phyloP scores from a whole-genome alignment of 495 filamentous ascomycete genomes.

The Aspergillus homomorphus region DNA sequence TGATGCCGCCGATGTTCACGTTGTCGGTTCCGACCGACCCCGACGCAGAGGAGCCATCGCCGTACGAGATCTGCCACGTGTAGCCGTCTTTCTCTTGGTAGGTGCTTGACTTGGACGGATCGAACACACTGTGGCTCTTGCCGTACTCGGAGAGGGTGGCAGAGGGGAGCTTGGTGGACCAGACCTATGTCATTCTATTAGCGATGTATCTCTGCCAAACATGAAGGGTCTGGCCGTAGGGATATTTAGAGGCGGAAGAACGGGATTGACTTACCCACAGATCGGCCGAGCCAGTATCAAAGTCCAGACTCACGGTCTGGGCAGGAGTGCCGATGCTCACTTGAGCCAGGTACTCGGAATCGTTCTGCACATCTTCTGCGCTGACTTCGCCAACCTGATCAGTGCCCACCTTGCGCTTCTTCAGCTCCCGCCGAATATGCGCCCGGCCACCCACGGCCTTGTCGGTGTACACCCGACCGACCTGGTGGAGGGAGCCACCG shows the following conservation, averaged over 20 bases:
- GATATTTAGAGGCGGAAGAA: background rate
- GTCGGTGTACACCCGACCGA: slow-evolving; percentile 40
- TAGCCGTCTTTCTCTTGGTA: slow-evolving; percentile 50
- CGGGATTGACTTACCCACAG: slow-evolving; percentile 59
- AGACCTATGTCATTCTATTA: slow-evolving; percentile 45
- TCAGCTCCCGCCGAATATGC: slow-evolving; percentile 42
- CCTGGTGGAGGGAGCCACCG: slow-evolving; percentile 41
- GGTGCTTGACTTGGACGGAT: slow-evolving; percentile 59
- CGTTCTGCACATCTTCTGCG: slow-evolving; percentile 73
- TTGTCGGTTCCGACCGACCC: slow-evolving; percentile 69
- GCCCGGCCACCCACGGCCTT: slow-evolving; percentile 47
- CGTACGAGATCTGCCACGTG: slow-evolving; percentile 70
- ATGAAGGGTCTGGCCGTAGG: too few species aligned
- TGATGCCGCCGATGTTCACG: slow-evolving; percentile 65
- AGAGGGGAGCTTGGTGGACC: slow-evolving; percentile 55
- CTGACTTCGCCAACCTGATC: slow-evolving; percentile 54
- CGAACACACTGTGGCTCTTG: slow-evolving; percentile 49
- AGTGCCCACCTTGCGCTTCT: slow-evolving; percentile 45
- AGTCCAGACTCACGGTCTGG: slow-evolving; percentile 65
- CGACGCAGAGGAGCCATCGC: slow-evolving; percentile 68
- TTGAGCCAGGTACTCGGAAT: slow-evolving; percentile 64
- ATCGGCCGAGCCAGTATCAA: slow-evolving; percentile 76
- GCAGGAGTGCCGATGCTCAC: slow-evolving; percentile 66
- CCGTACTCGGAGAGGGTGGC: slow-evolving; percentile 28
- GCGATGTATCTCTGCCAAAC: background rate